Percentiles rank a stretch among this genome's conserved stretches.
phyloP scores from a whole-genome alignment of 257 asterid species.

The Lycium ferocissimum region DNA sequence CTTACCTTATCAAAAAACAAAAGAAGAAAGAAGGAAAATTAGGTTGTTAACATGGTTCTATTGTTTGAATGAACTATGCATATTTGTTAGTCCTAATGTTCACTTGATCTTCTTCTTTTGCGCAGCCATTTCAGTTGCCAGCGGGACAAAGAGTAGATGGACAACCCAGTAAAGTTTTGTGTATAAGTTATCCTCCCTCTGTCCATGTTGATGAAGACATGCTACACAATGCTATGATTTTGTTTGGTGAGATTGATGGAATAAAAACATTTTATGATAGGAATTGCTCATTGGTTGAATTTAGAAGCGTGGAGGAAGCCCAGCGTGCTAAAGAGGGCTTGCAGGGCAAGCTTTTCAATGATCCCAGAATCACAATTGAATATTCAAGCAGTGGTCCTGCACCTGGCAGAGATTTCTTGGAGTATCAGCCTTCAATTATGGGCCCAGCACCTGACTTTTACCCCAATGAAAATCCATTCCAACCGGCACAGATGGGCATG shows the following conservation, averaged over 20 bases:
- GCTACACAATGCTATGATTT: conserved; percentile 95
- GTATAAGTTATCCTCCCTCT: conserved; percentile 87
- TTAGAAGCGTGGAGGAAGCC: conserved; percentile 97
- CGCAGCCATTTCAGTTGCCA: conserved; percentile 58
- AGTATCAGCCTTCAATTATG: conserved; percentile 58
- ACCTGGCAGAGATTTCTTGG: conserved; percentile 45
- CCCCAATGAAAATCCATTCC: conserved; percentile 56
- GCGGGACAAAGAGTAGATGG: conserved; percentile 62
- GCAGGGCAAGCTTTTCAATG: conserved; percentile 92
- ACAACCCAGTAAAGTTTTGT: conserved; percentile 67
- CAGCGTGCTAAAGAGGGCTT: conserved; percentile 90
- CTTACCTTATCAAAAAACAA: neutral
- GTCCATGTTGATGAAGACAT: conserved; percentile 82
- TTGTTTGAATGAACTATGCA: conserved; percentile 17
- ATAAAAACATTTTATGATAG: conserved; percentile 77
- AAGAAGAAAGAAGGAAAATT: neutral
- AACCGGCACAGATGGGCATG: conserved; percentile 70
- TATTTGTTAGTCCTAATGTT: conserved; percentile 27
- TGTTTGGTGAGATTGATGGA: conserved; percentile 93
- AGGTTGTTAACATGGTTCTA: conserved; percentile 3
- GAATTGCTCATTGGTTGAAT: conserved; percentile 80
- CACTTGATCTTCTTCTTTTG: conserved; percentile 36
- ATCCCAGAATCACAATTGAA: conserved; percentile 81
- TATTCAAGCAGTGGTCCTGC: conserved; percentile 67
- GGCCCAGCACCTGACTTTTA: conserved; percentile 49